A percentile compares a stretch with the other conserved stretches of the same genome.
Evolutionary conservation across 805 yeast genomes (phyloP).

Genomic region (Nematodospora valgi): DNA sequence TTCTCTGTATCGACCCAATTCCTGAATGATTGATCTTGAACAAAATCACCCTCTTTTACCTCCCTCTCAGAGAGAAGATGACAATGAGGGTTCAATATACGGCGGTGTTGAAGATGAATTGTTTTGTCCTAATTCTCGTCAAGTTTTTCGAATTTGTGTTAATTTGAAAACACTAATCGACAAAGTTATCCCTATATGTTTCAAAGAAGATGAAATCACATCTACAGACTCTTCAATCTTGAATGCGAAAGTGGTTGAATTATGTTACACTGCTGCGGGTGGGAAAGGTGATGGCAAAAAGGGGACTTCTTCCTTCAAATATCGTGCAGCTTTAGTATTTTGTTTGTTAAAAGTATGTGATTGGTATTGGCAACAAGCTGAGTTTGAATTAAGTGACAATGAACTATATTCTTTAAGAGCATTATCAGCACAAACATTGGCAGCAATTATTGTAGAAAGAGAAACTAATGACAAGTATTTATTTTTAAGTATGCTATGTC

Average conservation of each 20-base stretch:
- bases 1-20: no score
- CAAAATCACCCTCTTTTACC: conserved; percentile 7
- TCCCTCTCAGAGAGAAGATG: conserved; percentile 6
- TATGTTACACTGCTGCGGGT: conserved; percentile 75
- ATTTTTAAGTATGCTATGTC: conserved; percentile 74
- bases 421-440: conserved; percentile 69
- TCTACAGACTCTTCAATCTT: conserved; percentile 58
- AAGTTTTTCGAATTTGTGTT: conserved; percentile 63
- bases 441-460: conserved; percentile 64
- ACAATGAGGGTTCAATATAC: conserved; percentile 10
- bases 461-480: conserved; percentile 57
- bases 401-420: conserved; percentile 60
- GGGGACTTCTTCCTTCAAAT: conserved; percentile 56
- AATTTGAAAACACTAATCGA: conserved; percentile 75
- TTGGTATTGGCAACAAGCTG: conserved; percentile 69
- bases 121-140: conserved; percentile 60
- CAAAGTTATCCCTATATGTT: conserved; percentile 63
- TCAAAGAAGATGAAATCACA: conserved; percentile 47
- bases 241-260: conserved; percentile 52
- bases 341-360: conserved; percentile 69
- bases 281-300: conserved; percentile 61
- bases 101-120: conserved; percentile 9
- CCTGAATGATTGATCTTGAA: conserved; percentile 8
- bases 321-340: conserved; percentile 66
- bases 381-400: conserved; percentile 62